Percentiles rank a stretch among this genome's conserved stretches.
These are phyloP conservation scores for Combretum micranthum DNA, from an alignment of 345 rosid species.

Conservation along the genomic window DNA sequence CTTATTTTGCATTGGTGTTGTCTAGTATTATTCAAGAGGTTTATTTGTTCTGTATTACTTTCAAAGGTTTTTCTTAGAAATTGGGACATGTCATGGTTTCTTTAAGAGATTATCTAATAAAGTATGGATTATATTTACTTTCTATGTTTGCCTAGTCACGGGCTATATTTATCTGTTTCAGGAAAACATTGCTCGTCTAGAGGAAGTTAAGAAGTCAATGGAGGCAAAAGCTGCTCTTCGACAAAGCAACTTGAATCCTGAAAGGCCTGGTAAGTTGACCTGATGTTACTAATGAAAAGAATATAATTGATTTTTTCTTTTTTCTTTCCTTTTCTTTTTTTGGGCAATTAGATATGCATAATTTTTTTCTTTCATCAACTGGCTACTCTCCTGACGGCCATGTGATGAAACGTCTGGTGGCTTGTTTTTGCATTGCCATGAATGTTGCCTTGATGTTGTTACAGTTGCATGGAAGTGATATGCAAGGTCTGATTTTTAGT, in stretches of 20 bases:
- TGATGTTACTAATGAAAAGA: background rate
- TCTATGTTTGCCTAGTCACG: background rate
- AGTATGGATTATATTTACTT: background rate
- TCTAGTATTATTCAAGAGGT: too few species aligned
- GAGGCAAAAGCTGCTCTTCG: constrained; percentile 90
- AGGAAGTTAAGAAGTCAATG: constrained; percentile 73
- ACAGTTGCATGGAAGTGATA: too few species aligned
- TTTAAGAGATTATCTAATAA: background rate
- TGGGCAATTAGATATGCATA: too few species aligned
- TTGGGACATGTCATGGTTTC: background rate
- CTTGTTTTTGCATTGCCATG: too few species aligned
- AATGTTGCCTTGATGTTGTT: too few species aligned
- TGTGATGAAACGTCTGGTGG: too few species aligned
- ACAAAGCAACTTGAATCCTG: constrained; percentile 83
- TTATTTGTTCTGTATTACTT: too few species aligned
- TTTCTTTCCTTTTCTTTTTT: background rate
- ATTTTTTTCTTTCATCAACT: too few species aligned
- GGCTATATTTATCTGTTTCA: constrained; percentile 17
- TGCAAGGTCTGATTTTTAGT: too few species aligned
- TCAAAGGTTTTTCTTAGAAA: background rate
- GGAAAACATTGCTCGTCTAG: constrained; percentile 90
- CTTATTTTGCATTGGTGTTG: too few species aligned
- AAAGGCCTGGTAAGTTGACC: constrained; percentile 75
- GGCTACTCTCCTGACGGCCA: too few species aligned
- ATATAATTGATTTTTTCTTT: background rate